Base-by-base conservation (phyloP, 768 basidiomycete genomes). In the Rhizopogon salebrosus region DNA sequence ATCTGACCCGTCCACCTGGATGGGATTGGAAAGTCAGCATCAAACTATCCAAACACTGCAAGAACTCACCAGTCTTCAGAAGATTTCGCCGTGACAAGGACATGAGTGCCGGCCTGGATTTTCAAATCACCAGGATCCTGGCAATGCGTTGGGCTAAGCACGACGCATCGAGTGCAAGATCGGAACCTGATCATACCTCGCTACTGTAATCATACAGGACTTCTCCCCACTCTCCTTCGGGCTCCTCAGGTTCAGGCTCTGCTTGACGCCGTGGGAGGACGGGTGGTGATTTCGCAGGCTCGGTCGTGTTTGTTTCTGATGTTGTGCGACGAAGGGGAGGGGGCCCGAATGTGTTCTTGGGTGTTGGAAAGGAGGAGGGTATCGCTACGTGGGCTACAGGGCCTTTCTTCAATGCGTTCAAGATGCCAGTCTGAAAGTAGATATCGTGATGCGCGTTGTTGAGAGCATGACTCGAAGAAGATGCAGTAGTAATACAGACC, bases 141-240 rank as follows among this genome's bases (percentile, higher is more conserved):
- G 26, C 48, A 54, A 42, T 14, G 20, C 27, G 54, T 18, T 39
- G 22, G 29, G 46, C 27, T 35, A 11, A 36, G 20, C 6, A 26
- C 49, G 42, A 55, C 22, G 10, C 27, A n/a, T 27, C 11, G 18
- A 37, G 23, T 7, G 14, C 14, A 20, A 34, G n/a, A 31, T 16
- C 10, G 20, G n/a, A n/a, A n/a, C n/a, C n/a, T n/a, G 11, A 35
- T 23, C 34, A 26, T 58, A 89, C 89, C 60, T 72, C 71, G 48
- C 87, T 83, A 39, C 70, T 70, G 70, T 87, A 92, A 54, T 87
- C 88, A 61, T 91, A 92, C 66, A 89, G 59, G 4, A 74, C 89
- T 60, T 90, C 83, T 14, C 80, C 87, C 89, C 89, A 92, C 55
- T 87, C 85, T 4, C 86, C 87, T 34, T 69, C 60, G 8, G 60